A percentile compares a stretch with the other conserved stretches of the same genome.
phyloP scores from a whole-genome alignment of 305 asterid species.

The Fraxinus greggii region DNA sequence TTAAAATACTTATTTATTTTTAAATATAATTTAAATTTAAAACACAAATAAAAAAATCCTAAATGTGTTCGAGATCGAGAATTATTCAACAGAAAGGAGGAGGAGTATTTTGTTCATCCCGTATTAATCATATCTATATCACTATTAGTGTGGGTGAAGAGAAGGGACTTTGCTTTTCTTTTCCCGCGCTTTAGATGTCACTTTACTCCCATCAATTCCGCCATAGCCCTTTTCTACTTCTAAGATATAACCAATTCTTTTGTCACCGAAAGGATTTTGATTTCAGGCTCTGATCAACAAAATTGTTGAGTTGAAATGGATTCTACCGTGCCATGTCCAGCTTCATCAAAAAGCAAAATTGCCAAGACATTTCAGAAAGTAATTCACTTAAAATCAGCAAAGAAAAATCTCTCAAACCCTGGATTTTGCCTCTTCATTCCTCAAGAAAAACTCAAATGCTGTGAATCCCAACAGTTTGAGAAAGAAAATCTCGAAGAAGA shows the following conservation, averaged over 20 bases:
- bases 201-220: background rate
- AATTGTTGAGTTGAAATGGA: slow-evolving; percentile 16
- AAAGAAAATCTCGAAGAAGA: slow-evolving; percentile 45
- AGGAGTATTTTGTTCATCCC: too few species aligned
- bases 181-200: slow-evolving; percentile 3
- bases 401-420: slow-evolving; percentile 43
- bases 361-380: slow-evolving; percentile 62
- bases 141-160: background rate
- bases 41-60: too few species aligned
- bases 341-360: slow-evolving; percentile 46
- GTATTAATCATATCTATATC: background rate
- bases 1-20: too few species aligned
- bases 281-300: background rate
- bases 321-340: slow-evolving; percentile 42
- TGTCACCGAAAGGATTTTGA: background rate
- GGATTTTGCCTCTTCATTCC: slow-evolving; percentile 76
- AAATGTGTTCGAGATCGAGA: too few species aligned
- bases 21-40: too few species aligned
- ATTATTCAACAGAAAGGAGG: too few species aligned
- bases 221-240: background rate
- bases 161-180: background rate
- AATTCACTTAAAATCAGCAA: slow-evolving; percentile 41
- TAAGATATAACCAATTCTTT: background rate
- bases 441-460: slow-evolving; percentile 80
- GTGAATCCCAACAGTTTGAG: slow-evolving; percentile 64